Base-by-base conservation (phyloP, 2,329 filamentous ascomycete species). In the Fusarium goolgardi region DNA sequence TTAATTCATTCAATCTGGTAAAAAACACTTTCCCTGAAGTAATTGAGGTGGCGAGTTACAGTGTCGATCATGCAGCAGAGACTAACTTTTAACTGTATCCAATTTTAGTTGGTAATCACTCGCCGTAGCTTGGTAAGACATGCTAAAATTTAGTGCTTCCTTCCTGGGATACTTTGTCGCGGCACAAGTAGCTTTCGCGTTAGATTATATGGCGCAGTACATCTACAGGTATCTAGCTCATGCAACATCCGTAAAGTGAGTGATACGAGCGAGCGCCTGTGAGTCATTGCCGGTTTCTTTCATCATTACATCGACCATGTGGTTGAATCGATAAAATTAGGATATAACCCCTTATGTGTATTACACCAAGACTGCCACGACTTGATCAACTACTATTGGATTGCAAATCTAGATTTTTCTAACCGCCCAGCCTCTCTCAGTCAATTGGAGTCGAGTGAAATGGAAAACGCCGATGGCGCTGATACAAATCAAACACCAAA, bases 401-500 rank as follows among this genome's bases (percentile, higher is more conserved):
- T 20, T 11, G 8, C 35, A 37, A 20, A 2, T 20, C 11, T 13
- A 12, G 5, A 37, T 37, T 2, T 4, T 13, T 21, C 12, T 11
- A 21, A n/a, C n/a, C 13, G 6, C 35, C 6, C 12, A 21, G 35
- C 7, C 35, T 21, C 13, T 4, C 2, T 20, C 10, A 2, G 7
- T 35, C 5, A n/a, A 25, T 15, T 5, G 5, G 2, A 9, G 27
- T 29, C 21, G 7, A 25, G 15, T 15, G 13, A 15, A 1, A 57
- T 63, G 59, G 7, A 34, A 6, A 16, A 40, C n/a, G 0, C 2
- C 5, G 3, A 31, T 11, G 2, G 4, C 1, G 8, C 43, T 20
- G 11, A 1, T 3, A 3, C 6, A 8, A 8, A 18, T 0, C 1
- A 4, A 20, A 10, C n/a, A 20, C 4, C 10, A 3, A n/a, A 5